Evolutionary conservation across 306 rosid genomes (phyloP).

Genomic region (Comarum palustre): DNA sequence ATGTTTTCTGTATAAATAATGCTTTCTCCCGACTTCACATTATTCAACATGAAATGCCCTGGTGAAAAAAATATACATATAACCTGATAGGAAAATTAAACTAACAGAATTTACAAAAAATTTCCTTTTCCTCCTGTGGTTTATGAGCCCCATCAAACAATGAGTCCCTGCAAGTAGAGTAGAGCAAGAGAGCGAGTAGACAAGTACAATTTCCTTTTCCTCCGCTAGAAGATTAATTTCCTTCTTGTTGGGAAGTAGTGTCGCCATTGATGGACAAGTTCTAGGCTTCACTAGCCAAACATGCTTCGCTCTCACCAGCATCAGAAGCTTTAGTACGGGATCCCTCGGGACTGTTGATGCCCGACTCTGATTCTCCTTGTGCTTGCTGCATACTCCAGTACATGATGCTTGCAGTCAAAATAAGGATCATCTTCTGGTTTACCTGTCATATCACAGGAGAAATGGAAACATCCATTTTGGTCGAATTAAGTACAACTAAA

Average conservation of each 20-base stretch:
- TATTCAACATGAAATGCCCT: conserved; percentile 31
- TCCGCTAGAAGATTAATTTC: conserved; percentile 4
- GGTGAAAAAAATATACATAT: conserved; percentile 49
- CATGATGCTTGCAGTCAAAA: conserved; percentile 90
- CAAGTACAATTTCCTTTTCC: conserved; percentile 1
- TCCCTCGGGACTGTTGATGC: conserved; percentile 22
- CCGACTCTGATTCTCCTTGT: conserved; percentile 35
- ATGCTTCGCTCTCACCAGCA: conserved; percentile 33
- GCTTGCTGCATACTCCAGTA: conserved; percentile 88
- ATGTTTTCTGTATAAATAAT: conserved; percentile 13
- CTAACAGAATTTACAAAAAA: conserved; percentile 42
- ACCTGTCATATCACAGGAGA: conserved; percentile 45
- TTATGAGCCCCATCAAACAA: conserved; percentile 26
- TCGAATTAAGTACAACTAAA: neutral
- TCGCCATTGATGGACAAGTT: conserved; percentile 43
- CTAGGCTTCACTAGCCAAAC: conserved; percentile 37
- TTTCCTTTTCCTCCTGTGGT: conserved; percentile 37
- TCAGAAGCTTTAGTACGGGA: conserved; percentile 32
- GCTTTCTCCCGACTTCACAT: conserved; percentile 16
- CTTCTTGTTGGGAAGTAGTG: conserved; percentile 20
- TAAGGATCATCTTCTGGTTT: conserved; percentile 96
- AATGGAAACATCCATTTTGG: neutral
- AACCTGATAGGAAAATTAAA: conserved; percentile 19
- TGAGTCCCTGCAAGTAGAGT: conserved; percentile 23
- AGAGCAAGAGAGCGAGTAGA: neutral